Evolutionary conservation across 2,329 filamentous ascomycete species (phyloP).

Genomic region (Diaporthe ampelina): DNA sequence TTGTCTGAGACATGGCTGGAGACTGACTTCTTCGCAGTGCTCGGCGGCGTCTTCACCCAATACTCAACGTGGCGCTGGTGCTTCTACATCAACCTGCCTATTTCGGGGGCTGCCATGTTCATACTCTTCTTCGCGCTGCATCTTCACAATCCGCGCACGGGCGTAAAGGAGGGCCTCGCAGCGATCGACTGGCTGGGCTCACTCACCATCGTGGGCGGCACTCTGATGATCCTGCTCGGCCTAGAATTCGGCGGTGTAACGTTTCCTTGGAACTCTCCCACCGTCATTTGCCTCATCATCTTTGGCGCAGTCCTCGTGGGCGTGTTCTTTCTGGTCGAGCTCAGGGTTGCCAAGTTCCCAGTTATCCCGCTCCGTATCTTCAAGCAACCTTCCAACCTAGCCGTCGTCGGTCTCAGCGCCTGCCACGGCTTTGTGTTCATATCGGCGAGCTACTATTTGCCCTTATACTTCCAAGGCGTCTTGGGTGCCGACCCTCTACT

Average conservation of each 20-base stretch:
- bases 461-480: conserved; percentile 80
- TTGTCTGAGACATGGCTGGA: not conserved
- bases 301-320: conserved; percentile 66
- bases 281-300: conserved; percentile 73
- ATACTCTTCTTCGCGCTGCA: conserved; percentile 74
- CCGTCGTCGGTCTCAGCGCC: conserved; percentile 63
- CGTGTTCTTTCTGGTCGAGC: conserved; percentile 73
- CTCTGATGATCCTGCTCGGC: conserved; percentile 78
- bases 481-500: conserved; percentile 70
- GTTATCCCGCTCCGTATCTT: conserved; percentile 79
- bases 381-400: conserved; percentile 66
- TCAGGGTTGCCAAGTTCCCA: conserved; percentile 73
- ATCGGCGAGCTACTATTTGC: conserved; percentile 77
- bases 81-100: conserved; percentile 60
- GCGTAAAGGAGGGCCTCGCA: conserved; percentile 71
- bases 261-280: conserved; percentile 72
- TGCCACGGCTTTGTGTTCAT: conserved; percentile 72
- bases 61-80: conserved; percentile 74
- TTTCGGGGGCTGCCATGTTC: conserved; percentile 68
- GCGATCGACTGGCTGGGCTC: conserved; percentile 74
- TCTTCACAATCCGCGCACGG: conserved; percentile 76
- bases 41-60: conserved; percentile 75
- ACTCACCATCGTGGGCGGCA: conserved; percentile 72
- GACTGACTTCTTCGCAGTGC: conserved; percentile 42
- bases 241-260: conserved; percentile 77